phyloP scores from a whole-genome alignment of 2,329 filamentous ascomycete genomes.

The Chaetomium sp. region DNA sequence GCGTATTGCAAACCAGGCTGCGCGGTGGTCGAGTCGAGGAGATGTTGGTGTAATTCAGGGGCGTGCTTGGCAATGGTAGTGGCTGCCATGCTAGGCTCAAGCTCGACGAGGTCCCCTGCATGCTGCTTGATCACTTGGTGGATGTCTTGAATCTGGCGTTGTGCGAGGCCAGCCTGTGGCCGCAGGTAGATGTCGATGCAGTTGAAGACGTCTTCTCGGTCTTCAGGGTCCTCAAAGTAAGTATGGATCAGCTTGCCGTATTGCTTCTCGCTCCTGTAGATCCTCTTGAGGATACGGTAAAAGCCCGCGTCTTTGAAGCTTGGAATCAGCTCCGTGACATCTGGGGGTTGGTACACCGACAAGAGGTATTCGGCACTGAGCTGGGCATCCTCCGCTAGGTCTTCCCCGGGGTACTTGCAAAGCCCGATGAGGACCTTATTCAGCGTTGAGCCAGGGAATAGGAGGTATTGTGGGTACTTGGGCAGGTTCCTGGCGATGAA shows the following conservation, averaged over 20 bases:
- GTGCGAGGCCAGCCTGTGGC: slow-evolving; percentile 53
- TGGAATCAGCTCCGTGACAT: slow-evolving; percentile 68
- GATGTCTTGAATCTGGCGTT: slow-evolving; percentile 68
- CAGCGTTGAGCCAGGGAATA: slow-evolving; percentile 79
- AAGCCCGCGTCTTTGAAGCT: slow-evolving; percentile 75
- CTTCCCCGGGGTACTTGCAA: slow-evolving; percentile 73
- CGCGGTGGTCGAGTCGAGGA: slow-evolving; percentile 56
- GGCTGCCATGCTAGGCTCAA: slow-evolving; percentile 61
- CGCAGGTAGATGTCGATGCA: slow-evolving; percentile 72
- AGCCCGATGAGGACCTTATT: slow-evolving; percentile 74
- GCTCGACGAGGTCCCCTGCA: slow-evolving; percentile 57
- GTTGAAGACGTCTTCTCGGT: slow-evolving; percentile 68
- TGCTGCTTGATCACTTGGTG: slow-evolving; percentile 59
- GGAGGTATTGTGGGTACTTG: slow-evolving; percentile 92
- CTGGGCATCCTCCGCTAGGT: slow-evolving; percentile 87
- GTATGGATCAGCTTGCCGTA: slow-evolving; percentile 71
- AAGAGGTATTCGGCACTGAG: slow-evolving; percentile 94
- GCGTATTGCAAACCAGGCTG: slow-evolving; percentile 61
- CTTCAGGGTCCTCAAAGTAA: slow-evolving; percentile 79
- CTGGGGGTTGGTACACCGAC: slow-evolving; percentile 85
- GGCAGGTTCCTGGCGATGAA: slow-evolving; percentile 93
- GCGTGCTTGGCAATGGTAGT: slow-evolving; percentile 56
- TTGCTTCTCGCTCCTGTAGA: slow-evolving; percentile 73
- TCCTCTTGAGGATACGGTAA: slow-evolving; percentile 84
- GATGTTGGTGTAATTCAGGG: slow-evolving; percentile 57